phyloP scores from a whole-genome alignment of 1,284 basidiomycete genomes.

The Ceratobasidium sp. region DNA sequence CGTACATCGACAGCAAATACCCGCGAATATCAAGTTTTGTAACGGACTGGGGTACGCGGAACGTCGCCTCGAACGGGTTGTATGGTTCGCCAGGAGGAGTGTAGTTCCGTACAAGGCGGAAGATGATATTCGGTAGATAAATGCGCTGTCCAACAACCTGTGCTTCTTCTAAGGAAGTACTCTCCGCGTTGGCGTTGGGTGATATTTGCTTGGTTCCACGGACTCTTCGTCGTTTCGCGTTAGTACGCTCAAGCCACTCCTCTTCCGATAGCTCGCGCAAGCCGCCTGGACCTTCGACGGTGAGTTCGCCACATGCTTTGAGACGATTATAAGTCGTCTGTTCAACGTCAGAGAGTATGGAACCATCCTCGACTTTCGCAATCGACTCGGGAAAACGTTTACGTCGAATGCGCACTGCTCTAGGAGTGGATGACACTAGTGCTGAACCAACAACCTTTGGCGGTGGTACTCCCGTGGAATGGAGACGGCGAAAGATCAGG shows the following conservation, averaged over 20 bases:
- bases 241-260: slow-evolving; percentile 67
- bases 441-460: slow-evolving; percentile 63
- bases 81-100: slow-evolving; percentile 82
- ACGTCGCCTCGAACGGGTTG: slow-evolving; percentile 94
- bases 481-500: slow-evolving; percentile 59
- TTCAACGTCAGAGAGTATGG: slow-evolving; percentile 67
- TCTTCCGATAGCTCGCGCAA: slow-evolving; percentile 57
- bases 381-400: slow-evolving; percentile 57
- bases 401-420: slow-evolving; percentile 75
- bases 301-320: slow-evolving; percentile 63
- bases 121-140: slow-evolving; percentile 88
- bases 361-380: slow-evolving; percentile 63
- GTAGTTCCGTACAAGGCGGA: slow-evolving; percentile 86
- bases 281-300: slow-evolving; percentile 55
- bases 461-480: slow-evolving; percentile 57
- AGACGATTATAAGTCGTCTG: slow-evolving; percentile 67
- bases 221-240: slow-evolving; percentile 67
- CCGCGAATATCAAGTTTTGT: slow-evolving; percentile 93
- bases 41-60: slow-evolving; percentile 82
- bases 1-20: slow-evolving; percentile 85
- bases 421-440: slow-evolving; percentile 72
- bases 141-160: slow-evolving; percentile 80
- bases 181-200: slow-evolving; percentile 5
- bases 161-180: slow-evolving; percentile 16
- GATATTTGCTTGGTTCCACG: slow-evolving; percentile 65